Evolutionary conservation across 2,329 filamentous ascomycete genomes (phyloP).

Genomic region (Aspergillus quadricinctus): DNA sequence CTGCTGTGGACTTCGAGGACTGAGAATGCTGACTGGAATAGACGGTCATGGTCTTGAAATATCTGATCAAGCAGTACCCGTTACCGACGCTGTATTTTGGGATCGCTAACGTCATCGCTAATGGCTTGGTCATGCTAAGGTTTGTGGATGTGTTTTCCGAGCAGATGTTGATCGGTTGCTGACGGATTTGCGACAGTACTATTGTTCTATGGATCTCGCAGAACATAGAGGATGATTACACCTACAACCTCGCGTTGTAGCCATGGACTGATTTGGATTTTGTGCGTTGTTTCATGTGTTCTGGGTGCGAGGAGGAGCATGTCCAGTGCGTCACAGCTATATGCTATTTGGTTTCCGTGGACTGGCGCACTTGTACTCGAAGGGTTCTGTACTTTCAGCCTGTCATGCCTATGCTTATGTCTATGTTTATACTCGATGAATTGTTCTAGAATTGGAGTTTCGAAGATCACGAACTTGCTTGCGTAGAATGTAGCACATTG

Average conservation of each 20-base stretch:
- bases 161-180: conserved; percentile 16
- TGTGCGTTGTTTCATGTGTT: not conserved
- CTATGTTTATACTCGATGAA: not conserved
- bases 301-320: not conserved
- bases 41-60: conserved; percentile 65
- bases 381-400: not conserved
- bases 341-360: not conserved
- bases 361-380: conserved; percentile 1
- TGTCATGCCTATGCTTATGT: not conserved
- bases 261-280: not conserved
- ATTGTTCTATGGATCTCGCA: conserved; percentile 65
- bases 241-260: conserved; percentile 62
- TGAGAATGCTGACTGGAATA: conserved; percentile 19
- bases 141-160: conserved; percentile 21
- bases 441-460: not conserved
- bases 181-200: conserved; percentile 43
- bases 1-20: not conserved
- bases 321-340: not conserved
- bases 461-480: not conserved
- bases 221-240: conserved; percentile 71
- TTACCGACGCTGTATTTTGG: conserved; percentile 64
- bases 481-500: not conserved
- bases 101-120: conserved; percentile 62
- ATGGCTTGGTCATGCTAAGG: conserved; percentile 64
- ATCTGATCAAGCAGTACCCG: conserved; percentile 56